These are phyloP conservation scores for Ottelia alismoides DNA, from an alignment of 106 monocot species.

Conservation along the genomic window DNA sequence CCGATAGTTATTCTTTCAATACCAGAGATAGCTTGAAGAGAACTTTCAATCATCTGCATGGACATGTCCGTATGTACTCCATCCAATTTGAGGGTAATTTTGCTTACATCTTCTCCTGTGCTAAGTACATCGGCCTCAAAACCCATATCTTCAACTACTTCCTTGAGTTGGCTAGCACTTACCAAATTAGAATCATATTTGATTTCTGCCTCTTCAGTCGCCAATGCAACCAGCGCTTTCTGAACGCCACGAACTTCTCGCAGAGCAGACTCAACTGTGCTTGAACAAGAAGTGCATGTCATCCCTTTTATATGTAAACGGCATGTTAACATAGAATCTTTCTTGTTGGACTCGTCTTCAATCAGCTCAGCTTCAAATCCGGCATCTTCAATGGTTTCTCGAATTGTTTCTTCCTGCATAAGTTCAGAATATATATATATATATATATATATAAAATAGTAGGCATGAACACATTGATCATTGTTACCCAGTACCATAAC, in stretches of 20 bases:
- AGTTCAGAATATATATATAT: too few species aligned
- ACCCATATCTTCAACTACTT: slow-evolving; percentile 57
- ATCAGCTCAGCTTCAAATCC: slow-evolving; percentile 58
- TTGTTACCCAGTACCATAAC: too few species aligned
- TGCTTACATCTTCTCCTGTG: slow-evolving; percentile 60
- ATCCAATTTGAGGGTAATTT: slow-evolving; percentile 58
- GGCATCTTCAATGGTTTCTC: slow-evolving; percentile 74
- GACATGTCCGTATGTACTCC: slow-evolving; percentile 25
- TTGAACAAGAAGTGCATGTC: slow-evolving; percentile 77
- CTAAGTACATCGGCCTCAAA: slow-evolving; percentile 61
- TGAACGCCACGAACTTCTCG: slow-evolving; percentile 49
- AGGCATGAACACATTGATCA: too few species aligned
- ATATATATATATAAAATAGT: too few species aligned
- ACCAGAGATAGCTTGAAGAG: slow-evolving; percentile 66
- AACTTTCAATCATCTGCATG: slow-evolving; percentile 45
- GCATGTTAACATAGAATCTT: slow-evolving; percentile 31
- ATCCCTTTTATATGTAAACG: slow-evolving; percentile 73
- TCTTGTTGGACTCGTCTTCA: slow-evolving; percentile 37
- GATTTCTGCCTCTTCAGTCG: slow-evolving; percentile 86
- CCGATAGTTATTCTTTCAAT: slow-evolving; percentile 42
- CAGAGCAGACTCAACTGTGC: slow-evolving; percentile 62
- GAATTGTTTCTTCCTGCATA: slow-evolving; percentile 50
- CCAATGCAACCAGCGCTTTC: slow-evolving; percentile 63
- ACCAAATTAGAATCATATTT: slow-evolving; percentile 46
- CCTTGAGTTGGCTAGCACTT: slow-evolving; percentile 23